A percentile compares a stretch with the other conserved stretches of the same genome.
Evolutionary conservation across 306 rosid genomes (phyloP).

Genomic region (Alnus rubra): DNA sequence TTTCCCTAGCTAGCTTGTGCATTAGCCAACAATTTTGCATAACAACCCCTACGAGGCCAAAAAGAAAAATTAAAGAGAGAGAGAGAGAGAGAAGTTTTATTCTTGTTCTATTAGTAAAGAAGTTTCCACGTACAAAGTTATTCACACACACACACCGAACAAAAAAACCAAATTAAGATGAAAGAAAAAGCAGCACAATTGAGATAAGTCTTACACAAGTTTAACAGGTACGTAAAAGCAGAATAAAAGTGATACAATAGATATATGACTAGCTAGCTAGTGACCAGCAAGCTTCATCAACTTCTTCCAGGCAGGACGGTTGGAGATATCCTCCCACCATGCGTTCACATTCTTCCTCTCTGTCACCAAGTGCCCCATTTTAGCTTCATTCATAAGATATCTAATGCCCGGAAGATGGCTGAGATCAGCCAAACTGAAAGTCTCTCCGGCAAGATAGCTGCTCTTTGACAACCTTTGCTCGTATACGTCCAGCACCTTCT

Average conservation of each 20-base stretch:
- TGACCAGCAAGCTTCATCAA: conserved; percentile 33
- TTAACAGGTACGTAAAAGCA: neutral
- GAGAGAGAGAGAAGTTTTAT: too few relatives aligned
- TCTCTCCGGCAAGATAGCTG: conserved; percentile 56
- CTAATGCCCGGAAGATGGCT: conserved; percentile 64
- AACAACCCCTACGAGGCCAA: too few relatives aligned
- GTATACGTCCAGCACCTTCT: conserved; percentile 62
- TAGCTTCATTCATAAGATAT: conserved; percentile 43
- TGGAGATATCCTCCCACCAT: conserved; percentile 70
- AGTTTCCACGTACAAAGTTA: too few relatives aligned
- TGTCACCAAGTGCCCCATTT: conserved; percentile 50
- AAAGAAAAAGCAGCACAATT: neutral
- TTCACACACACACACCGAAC: neutral
- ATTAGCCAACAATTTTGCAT: too few relatives aligned
- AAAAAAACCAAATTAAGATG: too few relatives aligned
- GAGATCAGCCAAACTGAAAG: conserved; percentile 64
- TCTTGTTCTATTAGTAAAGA: too few relatives aligned
- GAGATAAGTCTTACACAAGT: too few relatives aligned
- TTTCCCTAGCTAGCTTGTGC: too few relatives aligned
- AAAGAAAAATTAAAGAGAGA: too few relatives aligned
- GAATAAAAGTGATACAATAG: neutral
- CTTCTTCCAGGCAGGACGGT: conserved; percentile 69
- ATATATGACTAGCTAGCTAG: neutral
- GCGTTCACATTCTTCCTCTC: conserved; percentile 54
- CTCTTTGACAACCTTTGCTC: conserved; percentile 45